phyloP scores from a whole-genome alignment of 768 basidiomycete genomes.

The Boletus pseudopeckii region DNA sequence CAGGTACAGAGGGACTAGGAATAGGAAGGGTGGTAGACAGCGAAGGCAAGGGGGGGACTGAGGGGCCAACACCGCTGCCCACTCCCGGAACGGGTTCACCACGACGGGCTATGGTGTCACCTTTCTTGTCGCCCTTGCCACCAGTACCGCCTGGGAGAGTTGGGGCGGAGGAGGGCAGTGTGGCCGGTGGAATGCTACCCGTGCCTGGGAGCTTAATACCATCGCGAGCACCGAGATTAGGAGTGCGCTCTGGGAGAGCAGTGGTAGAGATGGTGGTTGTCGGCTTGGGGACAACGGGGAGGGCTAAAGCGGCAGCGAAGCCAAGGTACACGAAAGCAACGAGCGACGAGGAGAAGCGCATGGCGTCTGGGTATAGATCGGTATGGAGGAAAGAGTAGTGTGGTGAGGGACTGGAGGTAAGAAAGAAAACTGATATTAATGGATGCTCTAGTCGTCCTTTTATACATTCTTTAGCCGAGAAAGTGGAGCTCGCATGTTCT shows the following conservation, averaged over 20 bases:
- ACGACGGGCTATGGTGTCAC: too few relatives aligned
- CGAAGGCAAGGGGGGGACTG: not conserved
- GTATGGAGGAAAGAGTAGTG: not conserved
- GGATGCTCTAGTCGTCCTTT: not conserved
- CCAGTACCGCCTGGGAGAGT: too few relatives aligned
- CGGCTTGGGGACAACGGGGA: not conserved
- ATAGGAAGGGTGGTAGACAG: not conserved
- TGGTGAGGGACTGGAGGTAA: not conserved
- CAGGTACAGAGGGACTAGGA: not conserved
- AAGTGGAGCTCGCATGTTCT: not conserved
- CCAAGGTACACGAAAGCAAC: constrained; percentile 3
- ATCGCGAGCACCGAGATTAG: not conserved
- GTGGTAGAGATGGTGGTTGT: not conserved
- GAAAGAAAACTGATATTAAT: not conserved
- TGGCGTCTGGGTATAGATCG: not conserved
- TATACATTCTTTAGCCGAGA: not conserved
- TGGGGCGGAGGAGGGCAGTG: too few relatives aligned
- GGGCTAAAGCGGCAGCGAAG: not conserved
- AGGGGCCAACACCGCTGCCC: too few relatives aligned
- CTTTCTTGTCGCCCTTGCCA: too few relatives aligned
- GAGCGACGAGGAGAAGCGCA: constrained; percentile 5
- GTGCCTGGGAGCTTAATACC: not conserved
- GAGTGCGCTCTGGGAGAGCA: too few relatives aligned
- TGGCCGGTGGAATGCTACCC: too few relatives aligned
- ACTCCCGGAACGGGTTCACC: too few relatives aligned